These are phyloP conservation scores for Trichoderma koningiopsis DNA, from an alignment of 2,329 filamentous ascomycete species.

Conservation along the genomic window DNA sequence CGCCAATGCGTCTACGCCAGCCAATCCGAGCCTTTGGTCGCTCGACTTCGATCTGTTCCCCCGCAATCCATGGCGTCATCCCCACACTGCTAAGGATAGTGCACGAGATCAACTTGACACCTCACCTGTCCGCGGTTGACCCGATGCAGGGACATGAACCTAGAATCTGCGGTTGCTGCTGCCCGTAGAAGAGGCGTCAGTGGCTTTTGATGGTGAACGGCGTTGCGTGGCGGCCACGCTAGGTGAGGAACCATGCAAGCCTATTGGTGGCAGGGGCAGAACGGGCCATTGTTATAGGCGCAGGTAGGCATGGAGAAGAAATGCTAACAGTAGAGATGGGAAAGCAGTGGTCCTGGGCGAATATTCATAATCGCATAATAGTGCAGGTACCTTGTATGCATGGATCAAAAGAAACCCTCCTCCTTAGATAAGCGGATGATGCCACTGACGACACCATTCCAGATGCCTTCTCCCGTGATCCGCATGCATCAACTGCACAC, in stretches of 20 bases:
- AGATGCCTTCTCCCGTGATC: conserved; percentile 19
- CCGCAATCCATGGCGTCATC: conserved; percentile 42
- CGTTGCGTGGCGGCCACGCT: conserved; percentile 18
- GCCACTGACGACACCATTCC: neutral
- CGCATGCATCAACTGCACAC: conserved; percentile 19
- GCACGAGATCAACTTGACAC: conserved; percentile 20
- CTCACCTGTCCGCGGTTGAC: conserved; percentile 19
- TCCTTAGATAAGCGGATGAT: conserved; percentile 6
- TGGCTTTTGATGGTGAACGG: conserved; percentile 20
- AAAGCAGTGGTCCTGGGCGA: neutral
- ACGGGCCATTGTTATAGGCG: neutral
- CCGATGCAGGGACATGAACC: conserved; percentile 20
- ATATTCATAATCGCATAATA: neutral
- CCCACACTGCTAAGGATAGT: conserved; percentile 28
- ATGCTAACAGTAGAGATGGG: neutral
- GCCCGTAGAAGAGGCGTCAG: conserved; percentile 1
- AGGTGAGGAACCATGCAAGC: conserved; percentile 10
- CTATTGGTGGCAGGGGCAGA: neutral
- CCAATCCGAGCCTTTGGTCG: conserved; percentile 17
- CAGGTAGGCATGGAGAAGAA: neutral
- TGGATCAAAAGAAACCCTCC: neutral
- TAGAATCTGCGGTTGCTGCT: neutral
- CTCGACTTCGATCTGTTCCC: conserved; percentile 33
- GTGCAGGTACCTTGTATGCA: neutral
- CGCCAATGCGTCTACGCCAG: conserved; percentile 2